A percentile compares a stretch with the other conserved stretches of the same genome.
These are phyloP conservation scores for Hordeum marinum DNA, from an alignment of 176 grass and related monocot species.

Conservation along the genomic window DNA sequence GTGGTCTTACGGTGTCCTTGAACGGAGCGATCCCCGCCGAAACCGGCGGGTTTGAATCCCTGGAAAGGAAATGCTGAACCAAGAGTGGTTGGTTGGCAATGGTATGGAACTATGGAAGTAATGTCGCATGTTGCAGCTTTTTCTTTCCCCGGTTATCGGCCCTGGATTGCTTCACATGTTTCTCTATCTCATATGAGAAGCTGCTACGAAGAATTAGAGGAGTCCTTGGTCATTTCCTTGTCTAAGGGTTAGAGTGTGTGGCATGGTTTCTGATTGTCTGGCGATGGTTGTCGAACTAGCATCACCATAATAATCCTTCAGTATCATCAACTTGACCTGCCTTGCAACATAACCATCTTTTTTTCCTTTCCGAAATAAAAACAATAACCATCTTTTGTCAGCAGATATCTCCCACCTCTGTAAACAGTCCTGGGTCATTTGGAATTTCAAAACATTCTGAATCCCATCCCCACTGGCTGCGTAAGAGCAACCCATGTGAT, in stretches of 20 bases:
- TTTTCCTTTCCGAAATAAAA: too few relatives aligned
- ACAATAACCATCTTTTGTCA: background rate
- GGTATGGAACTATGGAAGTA: background rate
- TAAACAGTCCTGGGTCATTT: background rate
- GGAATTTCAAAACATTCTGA: too few relatives aligned
- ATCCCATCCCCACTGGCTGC: too few relatives aligned
- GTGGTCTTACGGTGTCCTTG: slow-evolving; percentile 30
- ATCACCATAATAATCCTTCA: background rate
- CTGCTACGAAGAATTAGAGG: background rate
- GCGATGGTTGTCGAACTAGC: background rate
- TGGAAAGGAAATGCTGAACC: background rate
- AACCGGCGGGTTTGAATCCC: slow-evolving; percentile 2
- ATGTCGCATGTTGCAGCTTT: background rate
- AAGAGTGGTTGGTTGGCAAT: background rate
- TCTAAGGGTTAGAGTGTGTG: background rate
- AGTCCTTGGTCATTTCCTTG: background rate
- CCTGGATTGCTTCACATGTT: background rate
- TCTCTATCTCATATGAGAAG: background rate
- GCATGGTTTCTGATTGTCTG: background rate
- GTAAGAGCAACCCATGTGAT: too few relatives aligned
- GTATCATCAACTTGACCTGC: background rate
- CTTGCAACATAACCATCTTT: background rate
- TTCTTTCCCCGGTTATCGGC: background rate
- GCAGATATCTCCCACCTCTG: background rate
- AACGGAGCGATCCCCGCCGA: background rate